Percentiles rank a stretch among this genome's conserved stretches.
These are phyloP conservation scores for Trichoderma citrinoviride DNA, from an alignment of 2,329 filamentous ascomycete genomes.

Conservation along the genomic window DNA sequence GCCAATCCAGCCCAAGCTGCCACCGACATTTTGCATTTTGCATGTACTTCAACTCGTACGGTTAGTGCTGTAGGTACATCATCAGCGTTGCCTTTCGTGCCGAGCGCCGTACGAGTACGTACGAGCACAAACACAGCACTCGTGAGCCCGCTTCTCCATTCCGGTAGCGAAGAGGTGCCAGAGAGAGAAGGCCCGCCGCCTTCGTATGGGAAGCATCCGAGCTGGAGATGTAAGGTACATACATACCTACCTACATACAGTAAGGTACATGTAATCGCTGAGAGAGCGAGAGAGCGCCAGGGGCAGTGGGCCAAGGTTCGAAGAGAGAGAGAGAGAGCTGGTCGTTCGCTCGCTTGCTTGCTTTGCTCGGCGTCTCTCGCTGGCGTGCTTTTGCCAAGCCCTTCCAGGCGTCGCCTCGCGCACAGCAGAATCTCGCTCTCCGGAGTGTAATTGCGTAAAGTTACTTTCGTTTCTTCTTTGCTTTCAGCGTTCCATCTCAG, in stretches of 20 bases:
- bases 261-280: too few species aligned
- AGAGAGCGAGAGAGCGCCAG: background rate
- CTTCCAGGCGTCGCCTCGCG: too few species aligned
- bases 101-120: background rate
- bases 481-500: too few species aligned
- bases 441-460: too few species aligned
- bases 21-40: constrained; percentile 1
- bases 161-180: background rate
- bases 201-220: background rate
- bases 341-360: background rate
- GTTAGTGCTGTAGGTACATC: too few species aligned
- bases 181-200: background rate
- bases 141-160: background rate
- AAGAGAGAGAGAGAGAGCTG: background rate
- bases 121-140: background rate
- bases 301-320: background rate
- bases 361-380: background rate
- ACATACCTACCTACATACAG: too few species aligned
- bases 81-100: too few species aligned
- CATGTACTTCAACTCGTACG: too few species aligned
- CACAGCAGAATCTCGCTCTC: too few species aligned
- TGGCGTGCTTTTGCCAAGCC: background rate
- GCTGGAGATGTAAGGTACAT: background rate
- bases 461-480: too few species aligned
- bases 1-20: background rate